Evolutionary conservation across 805 yeast species (phyloP), one percentile per base, ranked within the genome.

Genomic region (Lachancea nothofagi): DNA sequence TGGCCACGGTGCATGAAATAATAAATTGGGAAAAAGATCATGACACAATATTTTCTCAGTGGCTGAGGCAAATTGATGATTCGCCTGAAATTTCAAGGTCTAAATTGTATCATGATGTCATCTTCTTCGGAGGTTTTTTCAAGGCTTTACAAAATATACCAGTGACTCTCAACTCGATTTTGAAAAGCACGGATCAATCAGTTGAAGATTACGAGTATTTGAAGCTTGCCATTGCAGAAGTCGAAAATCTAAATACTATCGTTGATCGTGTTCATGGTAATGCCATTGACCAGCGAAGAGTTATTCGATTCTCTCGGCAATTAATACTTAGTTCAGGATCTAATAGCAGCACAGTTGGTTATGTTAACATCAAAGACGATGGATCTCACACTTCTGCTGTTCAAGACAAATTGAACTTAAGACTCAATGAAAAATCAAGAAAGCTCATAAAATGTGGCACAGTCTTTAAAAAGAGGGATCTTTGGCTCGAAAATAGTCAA

Each of bases 241-340:
- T 82, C 12, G 75, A 71, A 38, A 64, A 61, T 6, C 61, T 83
- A n/a, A 77, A 81, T 4, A 48, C 65, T 10, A 73, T 69, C 36
- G 83, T 83, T 29, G 80, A 85, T 55, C 72, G 71, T 29, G 72
- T 72, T 54, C 78, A 81, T 46, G 81, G 72, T 6, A 66, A 66
- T 33, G 83, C 84, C 1, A 77, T 79, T 40, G 80, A 77, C 44
- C 62, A 68, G 13, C 70, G 79, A 46, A 74, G 74, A 4, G 60
- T 84, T 32, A 69, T 70, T 33, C 62, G 73, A 29, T 66, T 85
- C 31, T 67, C 77, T 24, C 52, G 50, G 29, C 66, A 62, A 40
- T 35, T 62, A 19, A 46, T 57, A 0, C 36, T 59, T n/a, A 38
- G 53, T 22, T 46, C 46, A 7, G 40, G 44, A 5, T 50, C 48